Evolutionary conservation across 495 filamentous ascomycete genomes (phyloP), one percentile per base, ranked within the genome.

Genomic region (Xylaria telfairii): DNA sequence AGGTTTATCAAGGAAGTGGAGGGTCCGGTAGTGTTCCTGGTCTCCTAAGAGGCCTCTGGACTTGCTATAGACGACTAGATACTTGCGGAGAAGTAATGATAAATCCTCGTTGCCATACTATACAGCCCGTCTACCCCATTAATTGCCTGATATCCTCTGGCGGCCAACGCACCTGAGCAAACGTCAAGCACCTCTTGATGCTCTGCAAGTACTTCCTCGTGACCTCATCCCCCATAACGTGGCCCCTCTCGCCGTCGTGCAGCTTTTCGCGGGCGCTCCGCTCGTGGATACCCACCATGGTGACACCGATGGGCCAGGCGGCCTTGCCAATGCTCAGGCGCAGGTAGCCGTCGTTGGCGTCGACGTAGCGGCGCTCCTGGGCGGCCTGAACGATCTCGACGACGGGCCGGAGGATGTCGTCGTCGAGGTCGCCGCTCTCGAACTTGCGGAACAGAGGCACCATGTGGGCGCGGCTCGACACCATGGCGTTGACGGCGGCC

Each of bases 271-370:
- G 88, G 7, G 96, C 95, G 56, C 90, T 93, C 71, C 96, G 90
- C 83, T 98, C 96, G 88, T 99, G 96, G 76, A 99, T 99, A 85
- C 96, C 96, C 72, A 99, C 96, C 96, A 98, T 98, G 75, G 96
- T 99, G 37, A 99, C 96, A 82, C 96, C 96, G 78, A 99, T 99
- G 34, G 96, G 96, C 96, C 96, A 99, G 28, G 96, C 96, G 80
- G 96, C 96, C 86, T 99, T 99, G 65, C 96, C 96, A 79, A 99
- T 99, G 81, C 93, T 97, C 68, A 98, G 81, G 42, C 93, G 85
- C 61, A 99, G 81, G 78, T 98, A 99, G 1, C 93, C 93, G 78
- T 99, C 95, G 76, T 98, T 98, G 26, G 96, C 96, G 81, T 97
- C 93, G 44, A 99, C 96, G 78, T 98, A 99, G 74, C 93, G 86